Evolutionary conservation across 1,139 yeast genomes (phyloP), one percentile per base, ranked within the genome.

Genomic region (Entelexis paramagnoliae): DNA sequence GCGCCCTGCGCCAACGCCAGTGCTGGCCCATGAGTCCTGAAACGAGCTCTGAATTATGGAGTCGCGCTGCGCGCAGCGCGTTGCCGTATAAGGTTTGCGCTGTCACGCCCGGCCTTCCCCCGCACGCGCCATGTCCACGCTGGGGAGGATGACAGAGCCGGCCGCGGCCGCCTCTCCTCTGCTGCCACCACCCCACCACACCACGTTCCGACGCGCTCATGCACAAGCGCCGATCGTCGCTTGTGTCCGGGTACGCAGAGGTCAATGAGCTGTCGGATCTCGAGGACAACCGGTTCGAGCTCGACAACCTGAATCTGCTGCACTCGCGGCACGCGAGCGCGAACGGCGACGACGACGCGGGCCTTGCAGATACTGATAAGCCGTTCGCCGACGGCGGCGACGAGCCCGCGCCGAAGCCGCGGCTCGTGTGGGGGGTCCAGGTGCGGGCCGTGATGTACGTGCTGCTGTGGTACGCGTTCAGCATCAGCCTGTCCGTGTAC

Each of bases 401-500:
- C 30, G 38, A 22, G 16, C 28, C 11, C 8, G 22, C 20, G 11
- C 6, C 2, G n/a, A 14, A 16, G 26, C 30, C 17, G 32, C 16
- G 17, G 13, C 14, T 20, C 4, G 10, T 14, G n/a, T 48, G 41
- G 22, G 33, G 26, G 11, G 36, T 44, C 13, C 45, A 22, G 33
- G 22, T 39, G 11, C 46, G 55, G 3, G 61, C 69, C 5, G 41
- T 62, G 2, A 26, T 59, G 2, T 67, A 70, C 11, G 67, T 72
- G 38, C 40, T 64, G 16, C 57, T 68, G 24, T 72, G 79, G 79
- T 74, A 61, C 70, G 72, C 58, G 8, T 67, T 67, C 53, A 83
- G 94, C 14, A 74, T 87, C 55, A 68, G 86, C 14, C 78, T 89
- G 30, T 83, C 95, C n/a, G 73, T 89, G 34, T 91, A 91, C 70